These are phyloP conservation scores for Solanum lignicaule DNA, from an alignment of 257 asterid genomes.

Conservation along the genomic window DNA sequence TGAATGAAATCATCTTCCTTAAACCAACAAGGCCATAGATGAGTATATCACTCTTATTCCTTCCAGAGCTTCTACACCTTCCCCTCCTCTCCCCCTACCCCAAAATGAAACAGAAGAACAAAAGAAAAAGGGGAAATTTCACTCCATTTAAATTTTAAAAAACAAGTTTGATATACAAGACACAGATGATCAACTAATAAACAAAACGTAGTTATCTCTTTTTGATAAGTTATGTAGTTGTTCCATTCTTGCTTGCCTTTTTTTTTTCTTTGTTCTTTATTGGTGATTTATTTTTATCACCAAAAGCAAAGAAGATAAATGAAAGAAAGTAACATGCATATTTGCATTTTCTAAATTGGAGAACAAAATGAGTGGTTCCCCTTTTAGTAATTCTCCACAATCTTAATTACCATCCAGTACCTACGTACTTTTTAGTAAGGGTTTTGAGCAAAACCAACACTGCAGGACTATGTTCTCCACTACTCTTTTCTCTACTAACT, in stretches of 20 bases:
- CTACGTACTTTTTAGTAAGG: neutral
- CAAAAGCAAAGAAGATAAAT: neutral
- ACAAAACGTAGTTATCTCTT: neutral
- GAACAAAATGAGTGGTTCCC: neutral
- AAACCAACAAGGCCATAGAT: neutral
- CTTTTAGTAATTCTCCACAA: neutral
- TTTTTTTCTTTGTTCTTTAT: neutral
- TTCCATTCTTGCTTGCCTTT: neutral
- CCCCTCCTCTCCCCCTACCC: neutral
- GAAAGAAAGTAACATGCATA: neutral
- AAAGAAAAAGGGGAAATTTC: neutral
- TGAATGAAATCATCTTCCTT: neutral
- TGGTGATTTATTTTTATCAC: neutral
- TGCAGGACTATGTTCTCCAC: neutral
- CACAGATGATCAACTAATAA: neutral
- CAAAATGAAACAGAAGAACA: neutral
- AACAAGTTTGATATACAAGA: neutral
- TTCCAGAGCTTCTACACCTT: neutral
- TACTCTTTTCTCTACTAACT: neutral
- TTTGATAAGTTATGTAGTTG: neutral
- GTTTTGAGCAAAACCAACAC: neutral
- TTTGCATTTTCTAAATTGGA: neutral
- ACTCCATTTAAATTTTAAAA: neutral
- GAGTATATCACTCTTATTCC: neutral
- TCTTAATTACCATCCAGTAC: neutral